Base-by-base conservation (phyloP, 1,139 yeast genomes). In the Pneumocystis wakefieldiae region DNA sequence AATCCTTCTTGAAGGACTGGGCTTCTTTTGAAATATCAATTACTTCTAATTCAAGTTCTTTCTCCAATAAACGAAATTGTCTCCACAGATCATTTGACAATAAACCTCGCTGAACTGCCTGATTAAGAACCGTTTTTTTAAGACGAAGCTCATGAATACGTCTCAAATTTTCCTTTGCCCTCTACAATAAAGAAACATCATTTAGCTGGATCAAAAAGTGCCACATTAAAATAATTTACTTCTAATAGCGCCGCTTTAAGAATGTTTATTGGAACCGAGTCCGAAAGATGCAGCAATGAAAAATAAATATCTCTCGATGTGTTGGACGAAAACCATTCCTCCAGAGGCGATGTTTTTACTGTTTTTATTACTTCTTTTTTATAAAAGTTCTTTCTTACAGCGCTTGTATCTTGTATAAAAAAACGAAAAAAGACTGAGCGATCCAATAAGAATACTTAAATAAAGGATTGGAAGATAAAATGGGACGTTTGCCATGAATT, bases 11-110 rank as follows among this genome's bases (percentile, higher is more conserved):
- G 69, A 81, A 77, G 19, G 75, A 68, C 71, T 88, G 90, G 61
- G 95, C 88, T 74, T 89, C 96, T 64, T 73, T 76, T n/a, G 87
- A 85, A 63, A 90, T 80, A 64, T 86, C 91, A 72, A 84, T 82
- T 69, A 92, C 77, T 72, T 92, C 98, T 39, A 86, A 72, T 70
- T 90, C 94, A 69, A 86, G 86, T 67, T 89, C 74, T 74, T 89
- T 88, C 67, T 81, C 82, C 69, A 89, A 90, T 62, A 89, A 80
- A 69, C 83, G 85, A 74, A 81, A 90, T 70, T 94, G 85, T 72
- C 86, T 86, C 80, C 82, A 87, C 60, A 87, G 78, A 65, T 87
- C 95, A 71, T 92, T 97, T 42, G 97, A 97, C 67, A 92, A 84
- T 41, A 91, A 83, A 0, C 97, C 97, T 63, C 83, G 84, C 71